phyloP scores from a whole-genome alignment of 2,329 filamentous ascomycete species.

The Fusarium xylarioides region DNA sequence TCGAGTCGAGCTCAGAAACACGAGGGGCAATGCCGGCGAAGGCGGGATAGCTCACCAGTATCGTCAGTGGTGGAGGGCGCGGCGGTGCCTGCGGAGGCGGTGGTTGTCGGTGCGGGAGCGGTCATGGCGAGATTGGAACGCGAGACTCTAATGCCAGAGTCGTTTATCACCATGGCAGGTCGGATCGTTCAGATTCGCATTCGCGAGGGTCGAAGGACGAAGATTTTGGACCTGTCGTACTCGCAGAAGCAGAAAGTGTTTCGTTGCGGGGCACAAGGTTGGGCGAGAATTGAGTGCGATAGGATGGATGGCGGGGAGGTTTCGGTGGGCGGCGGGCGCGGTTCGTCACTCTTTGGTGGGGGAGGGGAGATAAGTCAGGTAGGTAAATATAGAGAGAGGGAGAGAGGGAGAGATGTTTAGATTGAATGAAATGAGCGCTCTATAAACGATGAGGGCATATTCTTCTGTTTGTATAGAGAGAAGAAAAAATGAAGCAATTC shows the following conservation, averaged over 20 bases:
- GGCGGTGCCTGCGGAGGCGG: constrained; percentile 43
- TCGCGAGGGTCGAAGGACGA: constrained; percentile 1
- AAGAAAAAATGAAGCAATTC: constrained; percentile 44
- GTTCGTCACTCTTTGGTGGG: constrained; percentile 40
- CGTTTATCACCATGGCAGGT: constrained; percentile 53
- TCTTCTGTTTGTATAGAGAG: constrained; percentile 29
- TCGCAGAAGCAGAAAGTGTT: constrained; percentile 15
- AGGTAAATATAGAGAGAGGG: not conserved
- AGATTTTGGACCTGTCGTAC: constrained; percentile 13
- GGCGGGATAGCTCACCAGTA: constrained; percentile 51
- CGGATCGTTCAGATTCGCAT: constrained; percentile 11
- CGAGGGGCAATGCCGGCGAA: constrained; percentile 47
- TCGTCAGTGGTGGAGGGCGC: constrained; percentile 48
- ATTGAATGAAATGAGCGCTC: constrained; percentile 38
- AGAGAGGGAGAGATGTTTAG: constrained; percentile 21
- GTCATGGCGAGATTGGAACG: constrained; percentile 51
- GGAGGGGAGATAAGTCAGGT: constrained; percentile 19
- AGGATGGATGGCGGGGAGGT: constrained; percentile 39
- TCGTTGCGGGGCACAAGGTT: constrained; percentile 42
- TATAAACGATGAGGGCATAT: constrained; percentile 43
- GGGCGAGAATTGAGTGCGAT: constrained; percentile 33
- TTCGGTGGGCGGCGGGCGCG: constrained; percentile 32
- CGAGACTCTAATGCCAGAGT: constrained; percentile 50
- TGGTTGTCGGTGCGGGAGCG: constrained; percentile 45
- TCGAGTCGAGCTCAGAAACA: constrained; percentile 41